phyloP scores from a whole-genome alignment of 208 protist species.

The Leishmania lainsoni region DNA sequence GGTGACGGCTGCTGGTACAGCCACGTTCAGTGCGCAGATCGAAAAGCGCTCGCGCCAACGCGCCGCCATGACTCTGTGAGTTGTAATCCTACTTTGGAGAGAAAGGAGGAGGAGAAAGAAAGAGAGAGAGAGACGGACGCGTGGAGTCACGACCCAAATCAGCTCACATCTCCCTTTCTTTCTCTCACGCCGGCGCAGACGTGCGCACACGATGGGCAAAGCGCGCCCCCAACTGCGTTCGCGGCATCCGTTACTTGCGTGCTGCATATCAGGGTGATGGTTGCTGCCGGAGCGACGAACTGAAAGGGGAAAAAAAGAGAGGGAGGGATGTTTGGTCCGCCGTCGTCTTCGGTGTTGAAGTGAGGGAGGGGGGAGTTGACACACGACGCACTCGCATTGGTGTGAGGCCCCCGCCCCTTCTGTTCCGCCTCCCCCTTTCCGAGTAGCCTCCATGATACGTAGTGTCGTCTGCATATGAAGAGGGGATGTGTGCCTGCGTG shows the following conservation, averaged over 20 bases:
- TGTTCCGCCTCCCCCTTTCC: not conserved
- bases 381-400: not conserved
- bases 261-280: not conserved
- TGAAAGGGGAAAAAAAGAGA: not conserved
- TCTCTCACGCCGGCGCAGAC: not conserved
- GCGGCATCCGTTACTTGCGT: not conserved
- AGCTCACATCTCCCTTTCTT: not conserved
- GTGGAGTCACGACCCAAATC: not conserved
- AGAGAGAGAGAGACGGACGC: not conserved
- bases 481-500: too few relatives aligned
- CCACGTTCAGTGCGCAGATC: conserved; percentile 75
- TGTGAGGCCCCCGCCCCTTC: not conserved
- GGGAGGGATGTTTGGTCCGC: not conserved
- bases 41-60: conserved; percentile 79
- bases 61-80: conserved; percentile 64
- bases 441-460: not conserved
- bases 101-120: not conserved
- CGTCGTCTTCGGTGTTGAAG: not conserved
- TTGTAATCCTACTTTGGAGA: not conserved
- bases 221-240: too few relatives aligned
- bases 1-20: conserved; percentile 60
- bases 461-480: too few relatives aligned
- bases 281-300: not conserved
- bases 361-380: not conserved
- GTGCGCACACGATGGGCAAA: not conserved